These are phyloP conservation scores for Colletotrichum lindemuthianum DNA, from an alignment of 2,329 filamentous ascomycete genomes.

Conservation along the genomic window DNA sequence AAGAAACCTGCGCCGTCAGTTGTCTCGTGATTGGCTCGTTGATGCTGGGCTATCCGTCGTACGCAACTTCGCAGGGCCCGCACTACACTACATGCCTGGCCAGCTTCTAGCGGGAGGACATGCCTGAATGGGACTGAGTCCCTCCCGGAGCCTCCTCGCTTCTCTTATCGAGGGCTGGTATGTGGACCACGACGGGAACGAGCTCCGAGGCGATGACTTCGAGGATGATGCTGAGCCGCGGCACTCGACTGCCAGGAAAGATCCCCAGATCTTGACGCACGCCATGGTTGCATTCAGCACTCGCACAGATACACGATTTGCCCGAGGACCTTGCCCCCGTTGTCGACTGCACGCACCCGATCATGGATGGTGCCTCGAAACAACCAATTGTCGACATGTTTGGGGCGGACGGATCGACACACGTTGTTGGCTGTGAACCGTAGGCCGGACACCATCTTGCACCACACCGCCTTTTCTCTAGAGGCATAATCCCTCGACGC, in stretches of 20 bases:
- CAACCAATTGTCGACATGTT: slow-evolving; percentile 5
- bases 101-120: slow-evolving; percentile 31
- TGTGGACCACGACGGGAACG: background rate
- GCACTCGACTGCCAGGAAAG: background rate
- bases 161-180: slow-evolving; percentile 18
- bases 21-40: background rate
- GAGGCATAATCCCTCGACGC: slow-evolving; percentile 30
- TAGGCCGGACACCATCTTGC: slow-evolving; percentile 29
- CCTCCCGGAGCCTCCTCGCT: slow-evolving; percentile 33
- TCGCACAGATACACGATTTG: slow-evolving; percentile 14
- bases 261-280: slow-evolving; percentile 32
- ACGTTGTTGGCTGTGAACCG: slow-evolving; percentile 26
- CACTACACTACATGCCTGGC: background rate
- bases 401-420: slow-evolving; percentile 21
- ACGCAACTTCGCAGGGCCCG: slow-evolving; percentile 13
- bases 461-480: slow-evolving; percentile 39
- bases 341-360: slow-evolving; percentile 14
- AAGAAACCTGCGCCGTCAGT: slow-evolving; percentile 14
- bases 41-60: slow-evolving; percentile 1
- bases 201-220: too few species aligned
- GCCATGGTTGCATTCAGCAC: slow-evolving; percentile 30
- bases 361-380: background rate
- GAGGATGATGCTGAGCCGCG: too few species aligned
- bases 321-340: background rate
- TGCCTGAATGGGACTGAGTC: slow-evolving; percentile 26